Evolutionary conservation across 305 asterid genomes (phyloP).

Genomic region (Fraxinus nigra): DNA sequence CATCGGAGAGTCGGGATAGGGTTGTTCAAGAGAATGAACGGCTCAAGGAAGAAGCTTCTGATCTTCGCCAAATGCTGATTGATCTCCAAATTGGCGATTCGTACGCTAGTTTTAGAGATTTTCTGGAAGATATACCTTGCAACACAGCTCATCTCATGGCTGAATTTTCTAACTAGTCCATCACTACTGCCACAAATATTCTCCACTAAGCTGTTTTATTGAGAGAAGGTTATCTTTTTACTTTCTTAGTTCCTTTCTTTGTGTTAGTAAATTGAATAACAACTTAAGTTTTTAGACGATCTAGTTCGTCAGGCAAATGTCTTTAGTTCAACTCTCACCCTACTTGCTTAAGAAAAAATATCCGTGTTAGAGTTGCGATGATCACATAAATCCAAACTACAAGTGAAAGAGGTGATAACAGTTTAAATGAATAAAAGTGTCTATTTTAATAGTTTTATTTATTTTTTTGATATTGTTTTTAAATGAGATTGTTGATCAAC

Average conservation of each 20-base stretch:
- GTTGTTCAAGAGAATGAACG: slow-evolving; percentile 43
- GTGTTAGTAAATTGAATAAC: not conserved
- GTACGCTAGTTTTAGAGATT: slow-evolving; percentile 30
- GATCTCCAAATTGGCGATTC: slow-evolving; percentile 38
- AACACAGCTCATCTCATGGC: slow-evolving; percentile 30
- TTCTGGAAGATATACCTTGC: slow-evolving; percentile 36
- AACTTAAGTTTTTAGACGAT: not conserved
- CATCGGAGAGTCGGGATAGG: slow-evolving; percentile 40
- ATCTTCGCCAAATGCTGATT: slow-evolving; percentile 43
- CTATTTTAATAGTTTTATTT: not conserved
- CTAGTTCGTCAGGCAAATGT: not conserved
- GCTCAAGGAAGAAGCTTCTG: slow-evolving; percentile 54
- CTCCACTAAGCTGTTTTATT: slow-evolving; percentile 12
- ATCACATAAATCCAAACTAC: not conserved
- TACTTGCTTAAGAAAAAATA: not conserved
- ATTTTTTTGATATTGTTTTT: not conserved
- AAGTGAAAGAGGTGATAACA: not conserved
- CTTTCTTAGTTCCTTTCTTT: slow-evolving; percentile 1
- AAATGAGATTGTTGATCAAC: not conserved
- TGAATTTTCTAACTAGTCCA: slow-evolving; percentile 29
- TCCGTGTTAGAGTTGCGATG: not conserved
- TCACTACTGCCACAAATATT: slow-evolving; percentile 5
- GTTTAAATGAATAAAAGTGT: not conserved
- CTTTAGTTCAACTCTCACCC: not conserved
- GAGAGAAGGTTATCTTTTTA: not conserved